Evolutionary conservation across 2,329 filamentous ascomycete genomes (phyloP).

Genomic region (Cytospora chrysosperma): DNA sequence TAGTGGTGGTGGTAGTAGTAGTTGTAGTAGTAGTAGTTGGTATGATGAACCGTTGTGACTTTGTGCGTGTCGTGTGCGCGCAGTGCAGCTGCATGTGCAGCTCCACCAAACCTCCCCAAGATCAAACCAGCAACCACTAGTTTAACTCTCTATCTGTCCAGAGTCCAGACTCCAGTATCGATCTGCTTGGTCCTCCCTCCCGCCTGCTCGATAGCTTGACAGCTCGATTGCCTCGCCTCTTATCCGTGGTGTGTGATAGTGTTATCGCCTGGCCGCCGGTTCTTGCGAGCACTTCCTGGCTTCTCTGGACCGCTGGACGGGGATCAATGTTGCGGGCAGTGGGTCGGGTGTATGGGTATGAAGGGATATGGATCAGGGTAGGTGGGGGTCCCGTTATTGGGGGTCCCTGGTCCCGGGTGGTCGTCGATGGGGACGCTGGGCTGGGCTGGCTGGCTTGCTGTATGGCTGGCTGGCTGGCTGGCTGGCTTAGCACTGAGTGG

Average conservation of each 20-base stretch:
- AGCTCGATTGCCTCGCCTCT: background rate
- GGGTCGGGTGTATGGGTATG: background rate
- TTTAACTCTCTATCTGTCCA: too few relatives aligned
- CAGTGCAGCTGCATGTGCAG: background rate
- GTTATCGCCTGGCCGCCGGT: background rate
- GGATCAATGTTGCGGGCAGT: background rate
- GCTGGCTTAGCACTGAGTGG: too few relatives aligned
- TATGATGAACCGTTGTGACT: background rate
- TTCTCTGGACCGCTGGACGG: background rate
- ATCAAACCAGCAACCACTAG: background rate
- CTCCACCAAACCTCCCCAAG: background rate
- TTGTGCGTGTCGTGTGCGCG: constrained; percentile 1
- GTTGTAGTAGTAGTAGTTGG: too few relatives aligned
- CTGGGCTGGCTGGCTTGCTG: background rate
- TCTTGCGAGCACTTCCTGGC: background rate
- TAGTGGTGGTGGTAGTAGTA: too few relatives aligned
- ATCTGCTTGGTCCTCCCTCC: background rate
- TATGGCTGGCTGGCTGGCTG: too few relatives aligned
- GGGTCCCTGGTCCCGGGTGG: background rate
- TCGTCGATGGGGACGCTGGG: background rate
- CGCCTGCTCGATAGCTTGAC: background rate
- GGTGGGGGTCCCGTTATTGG: background rate
- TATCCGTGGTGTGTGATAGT: background rate
- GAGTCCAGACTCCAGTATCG: background rate
- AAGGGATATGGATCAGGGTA: background rate